Conservation (phyloP, 108 stramenopile genomes). For the Stephanodiscus triporus region DNA sequence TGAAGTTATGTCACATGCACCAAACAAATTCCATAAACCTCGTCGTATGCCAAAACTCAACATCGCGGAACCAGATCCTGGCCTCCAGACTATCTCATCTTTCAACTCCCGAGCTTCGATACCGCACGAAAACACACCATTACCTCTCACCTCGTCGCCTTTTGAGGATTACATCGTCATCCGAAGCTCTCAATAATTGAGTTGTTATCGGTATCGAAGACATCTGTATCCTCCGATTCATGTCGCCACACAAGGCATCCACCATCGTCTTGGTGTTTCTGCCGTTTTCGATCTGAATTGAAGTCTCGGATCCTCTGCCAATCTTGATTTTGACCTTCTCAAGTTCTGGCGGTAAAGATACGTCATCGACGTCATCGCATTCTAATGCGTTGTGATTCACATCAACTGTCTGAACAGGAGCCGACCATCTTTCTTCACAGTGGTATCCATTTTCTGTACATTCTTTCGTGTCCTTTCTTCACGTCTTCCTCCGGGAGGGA, state of each 20-base stretch:
- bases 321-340: background rate
- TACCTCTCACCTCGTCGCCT: background rate
- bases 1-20: background rate
- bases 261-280: background rate
- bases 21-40: background rate
- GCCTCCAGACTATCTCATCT: background rate
- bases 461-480: too few relatives aligned
- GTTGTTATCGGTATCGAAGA: too few relatives aligned
- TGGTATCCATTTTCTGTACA: background rate
- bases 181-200: too few relatives aligned
- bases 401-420: background rate
- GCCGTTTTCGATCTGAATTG: background rate
- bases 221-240: too few relatives aligned
- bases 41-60: background rate
- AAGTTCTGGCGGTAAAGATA: slow-evolving; percentile 5
- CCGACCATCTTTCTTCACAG: background rate
- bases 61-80: background rate
- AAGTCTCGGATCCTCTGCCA: slow-evolving; percentile 5
- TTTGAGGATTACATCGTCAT: too few relatives aligned
- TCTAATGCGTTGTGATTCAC: background rate
- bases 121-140: background rate
- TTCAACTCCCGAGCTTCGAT: slow-evolving; percentile 1
- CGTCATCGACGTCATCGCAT: background rate
- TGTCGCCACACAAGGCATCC: background rate
- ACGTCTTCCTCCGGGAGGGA: too few relatives aligned